phyloP scores from a whole-genome alignment of 805 yeast species.

The Komagataella pseudopastoris region DNA sequence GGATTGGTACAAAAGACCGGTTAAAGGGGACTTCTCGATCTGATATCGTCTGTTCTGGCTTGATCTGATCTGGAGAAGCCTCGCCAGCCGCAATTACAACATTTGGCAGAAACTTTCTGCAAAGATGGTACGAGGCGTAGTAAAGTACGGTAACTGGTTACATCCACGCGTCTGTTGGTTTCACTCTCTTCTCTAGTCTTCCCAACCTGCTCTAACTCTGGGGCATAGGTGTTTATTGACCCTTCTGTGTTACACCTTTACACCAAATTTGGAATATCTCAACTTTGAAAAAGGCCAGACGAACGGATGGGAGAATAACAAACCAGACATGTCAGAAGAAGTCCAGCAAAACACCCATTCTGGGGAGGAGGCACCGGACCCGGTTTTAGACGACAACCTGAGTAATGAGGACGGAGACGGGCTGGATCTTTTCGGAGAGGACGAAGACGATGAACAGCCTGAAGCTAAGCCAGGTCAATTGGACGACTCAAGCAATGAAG shows the following conservation, averaged over 20 bases:
- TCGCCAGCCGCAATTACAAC: background rate
- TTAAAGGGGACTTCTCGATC: background rate
- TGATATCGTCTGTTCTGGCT: background rate
- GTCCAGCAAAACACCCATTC: background rate
- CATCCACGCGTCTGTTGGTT: too few relatives aligned
- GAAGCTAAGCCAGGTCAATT: background rate
- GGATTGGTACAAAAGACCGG: background rate
- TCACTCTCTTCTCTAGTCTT: too few relatives aligned
- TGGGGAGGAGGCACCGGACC: background rate
- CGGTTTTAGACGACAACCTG: background rate
- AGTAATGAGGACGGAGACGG: background rate
- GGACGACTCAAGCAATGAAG: slow-evolving; percentile 9
- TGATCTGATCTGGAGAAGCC: background rate
- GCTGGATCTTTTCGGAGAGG: background rate
- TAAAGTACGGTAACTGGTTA: too few relatives aligned
- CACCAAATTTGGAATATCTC: background rate
- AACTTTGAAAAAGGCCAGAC: background rate
- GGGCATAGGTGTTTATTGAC: too few relatives aligned
- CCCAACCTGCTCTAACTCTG: too few relatives aligned
- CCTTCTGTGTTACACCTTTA: background rate
- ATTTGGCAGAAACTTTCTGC: background rate
- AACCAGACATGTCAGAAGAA: background rate
- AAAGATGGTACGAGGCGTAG: too few relatives aligned
- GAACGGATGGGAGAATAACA: background rate
- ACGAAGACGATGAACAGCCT: background rate